Percentiles rank a stretch among this genome's conserved stretches.
These are phyloP conservation scores for Protea cynaroides DNA, from an alignment of 164 flowering plant species.

Conservation along the genomic window DNA sequence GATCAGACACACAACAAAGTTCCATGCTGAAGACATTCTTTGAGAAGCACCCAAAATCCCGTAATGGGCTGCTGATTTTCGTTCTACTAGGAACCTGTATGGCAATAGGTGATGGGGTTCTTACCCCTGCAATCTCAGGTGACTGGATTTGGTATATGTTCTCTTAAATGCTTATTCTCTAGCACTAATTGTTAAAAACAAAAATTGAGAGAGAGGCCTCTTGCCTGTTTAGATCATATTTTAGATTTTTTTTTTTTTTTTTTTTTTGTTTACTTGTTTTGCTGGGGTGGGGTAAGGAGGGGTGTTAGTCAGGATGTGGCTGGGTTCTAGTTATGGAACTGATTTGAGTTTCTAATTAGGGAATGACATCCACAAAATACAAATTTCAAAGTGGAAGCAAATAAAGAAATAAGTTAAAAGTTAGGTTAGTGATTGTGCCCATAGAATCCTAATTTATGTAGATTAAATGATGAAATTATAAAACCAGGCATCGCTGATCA, in stretches of 20 bases:
- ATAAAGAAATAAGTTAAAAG: background rate
- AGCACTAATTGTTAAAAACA: background rate
- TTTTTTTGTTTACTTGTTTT: too few species aligned
- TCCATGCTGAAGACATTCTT: slow-evolving; percentile 39
- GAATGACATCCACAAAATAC: too few species aligned
- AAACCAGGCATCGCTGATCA: background rate
- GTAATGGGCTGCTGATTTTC: slow-evolving; percentile 39
- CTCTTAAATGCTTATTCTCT: background rate
- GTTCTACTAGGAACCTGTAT: slow-evolving; percentile 73
- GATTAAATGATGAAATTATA: background rate
- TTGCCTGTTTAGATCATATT: too few species aligned
- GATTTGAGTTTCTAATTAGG: too few species aligned
- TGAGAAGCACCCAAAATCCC: slow-evolving; percentile 44
- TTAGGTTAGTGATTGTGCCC: background rate
- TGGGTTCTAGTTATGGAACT: too few species aligned
- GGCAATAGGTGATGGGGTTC: slow-evolving; percentile 87
- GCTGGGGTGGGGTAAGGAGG: too few species aligned
- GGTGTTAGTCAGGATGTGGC: too few species aligned
- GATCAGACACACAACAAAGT: slow-evolving; percentile 37
- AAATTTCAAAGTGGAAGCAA: background rate
- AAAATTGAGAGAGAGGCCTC: too few species aligned
- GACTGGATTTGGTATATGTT: background rate
- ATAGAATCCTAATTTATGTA: background rate
- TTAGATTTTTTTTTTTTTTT: too few species aligned
- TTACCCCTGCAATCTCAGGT: slow-evolving; percentile 92